Evolutionary conservation across 441 rosid species (phyloP).

Genomic region (Eugenia klotzschiana): DNA sequence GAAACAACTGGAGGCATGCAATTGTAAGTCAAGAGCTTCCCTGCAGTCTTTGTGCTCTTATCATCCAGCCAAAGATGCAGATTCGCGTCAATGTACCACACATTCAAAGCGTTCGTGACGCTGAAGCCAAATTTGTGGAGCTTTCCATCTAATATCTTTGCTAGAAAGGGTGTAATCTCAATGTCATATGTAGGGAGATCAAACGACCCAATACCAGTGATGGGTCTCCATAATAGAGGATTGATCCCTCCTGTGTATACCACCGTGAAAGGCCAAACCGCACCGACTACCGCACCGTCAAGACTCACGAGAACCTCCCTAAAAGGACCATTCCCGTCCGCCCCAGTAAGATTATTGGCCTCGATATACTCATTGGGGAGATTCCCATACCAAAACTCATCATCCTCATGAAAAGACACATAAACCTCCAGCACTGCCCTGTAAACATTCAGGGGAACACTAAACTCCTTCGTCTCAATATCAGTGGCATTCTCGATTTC

Average conservation of each 20-base stretch:
- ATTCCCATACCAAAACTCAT: conserved; percentile 76
- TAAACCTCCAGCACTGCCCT: conserved; percentile 85
- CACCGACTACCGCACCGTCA: conserved; percentile 49
- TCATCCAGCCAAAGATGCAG: conserved; percentile 84
- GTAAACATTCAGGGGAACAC: conserved; percentile 58
- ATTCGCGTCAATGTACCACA: conserved; percentile 74
- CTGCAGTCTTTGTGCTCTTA: conserved; percentile 30
- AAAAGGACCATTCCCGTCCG: conserved; percentile 73
- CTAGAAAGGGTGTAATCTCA: conserved; percentile 68
- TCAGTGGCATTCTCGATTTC: conserved; percentile 40
- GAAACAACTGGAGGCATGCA: conserved; percentile 24
- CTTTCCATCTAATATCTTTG: conserved; percentile 48
- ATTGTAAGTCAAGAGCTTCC: conserved; percentile 29
- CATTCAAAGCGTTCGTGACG: conserved; percentile 61
- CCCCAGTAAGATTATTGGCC: conserved; percentile 37
- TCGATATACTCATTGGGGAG: conserved; percentile 51
- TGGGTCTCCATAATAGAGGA: conserved; percentile 77
- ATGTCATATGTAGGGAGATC: conserved; percentile 76
- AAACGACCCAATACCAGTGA: conserved; percentile 70
- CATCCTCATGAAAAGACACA: conserved; percentile 79
- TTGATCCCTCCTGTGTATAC: conserved; percentile 74
- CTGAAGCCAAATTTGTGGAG: conserved; percentile 43
- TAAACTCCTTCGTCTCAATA: conserved; percentile 26
- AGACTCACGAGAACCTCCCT: conserved; percentile 71
- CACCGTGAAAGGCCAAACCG: conserved; percentile 86